Evolutionary conservation across 805 yeast species (phyloP), one percentile per base, ranked within the genome.

Genomic region (Wickerhamomyces silvicola): DNA sequence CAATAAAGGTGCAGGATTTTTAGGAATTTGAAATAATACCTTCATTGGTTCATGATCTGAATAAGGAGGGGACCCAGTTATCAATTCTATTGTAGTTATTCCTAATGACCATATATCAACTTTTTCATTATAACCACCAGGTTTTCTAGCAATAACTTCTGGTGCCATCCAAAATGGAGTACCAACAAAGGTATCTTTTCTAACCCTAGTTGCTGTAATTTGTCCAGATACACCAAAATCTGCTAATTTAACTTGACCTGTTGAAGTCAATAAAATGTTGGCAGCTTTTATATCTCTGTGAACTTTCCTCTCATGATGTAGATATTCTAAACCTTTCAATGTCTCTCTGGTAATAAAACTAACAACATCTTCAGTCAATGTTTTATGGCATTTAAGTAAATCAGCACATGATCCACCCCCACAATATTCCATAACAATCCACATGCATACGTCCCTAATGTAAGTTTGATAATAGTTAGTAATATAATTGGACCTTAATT

Each of bases 151-250:
- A 27, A 92, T 81, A n/a, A 90, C 82, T 54, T 92, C 98, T 0
- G 98, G 98, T 0, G 98, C 98, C 97, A 90, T 88, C 97, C 97
- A 88, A 57, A 75, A 85, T 10, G 97, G 96, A 0, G 97, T 87
- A 2, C 97, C 97, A 32, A 87, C 95, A 66, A 88, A 80, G 0
- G 96, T 84, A 34, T 72, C 68, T 41, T 79, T 71, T 38, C 75
- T 65, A 36, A 74, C 59, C 44, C 72, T 66, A 31, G 78, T 78
- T 2, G 96, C 52, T 27, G 65, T 58, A 18, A 88, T 65, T 54
- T 86, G 92, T 0, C 92, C 92, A 46, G 90, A 76, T 4, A 88
- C 96, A 1, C 97, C 97, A 63, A 88, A 88, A 59, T 90, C 97
- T 0, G 87, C 96, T 20, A 88, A 59, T 53, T 88, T 90, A 24